Base-by-base conservation (phyloP, 1,284 basidiomycete genomes). In the Heterobasidion parviporum region DNA sequence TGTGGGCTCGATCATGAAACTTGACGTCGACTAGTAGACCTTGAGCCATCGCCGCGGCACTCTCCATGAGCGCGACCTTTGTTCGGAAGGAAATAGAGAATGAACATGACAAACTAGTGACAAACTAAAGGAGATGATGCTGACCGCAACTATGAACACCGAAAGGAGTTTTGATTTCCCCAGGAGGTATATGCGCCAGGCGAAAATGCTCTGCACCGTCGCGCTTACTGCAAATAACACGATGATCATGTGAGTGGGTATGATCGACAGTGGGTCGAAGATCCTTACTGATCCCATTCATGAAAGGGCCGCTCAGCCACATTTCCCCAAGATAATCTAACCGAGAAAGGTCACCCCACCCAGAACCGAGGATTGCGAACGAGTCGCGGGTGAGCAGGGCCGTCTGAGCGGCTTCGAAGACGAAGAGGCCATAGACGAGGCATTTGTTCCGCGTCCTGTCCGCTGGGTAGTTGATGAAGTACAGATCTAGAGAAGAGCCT, bases 401-500 rank as follows among this genome's bases (percentile, higher is more conserved):
- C 1, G 64, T 64, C 49, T 69, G 67, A 1, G 56, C 44, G 0
- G 60, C 18, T 54, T 68, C 67, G 14, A 66, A 45, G 2, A 58
- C 36, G 34, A 61, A 68, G 7, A 67, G 56, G 12, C 55, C 49
- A 45, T 62, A 61, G 4, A 67, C 64, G 7, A 69, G 41, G 14
- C 46, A 26, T 52, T 64, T 63, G 50, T 56, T 60, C 1, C 20
- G 8, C n/a, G n/a, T n/a, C n/a, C n/a, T n/a, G n/a, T n/a, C n/a
- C n/a, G n/a, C n/a, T n/a, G n/a, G 61, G 45, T 67, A 68, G 3
- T 63, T 61, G 16, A 62, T 49, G 36, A 62, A 65, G 52, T 68
- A 68, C 18, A 64, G 43, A 48, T 66, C 67, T 66, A 48, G n/a
- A n/a, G 6, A 34, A n/a, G 18, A 50, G 5, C n/a, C n/a, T n/a